Base-by-base conservation (phyloP, 1,139 yeast species). In the Casaregolazyma lundiana region DNA sequence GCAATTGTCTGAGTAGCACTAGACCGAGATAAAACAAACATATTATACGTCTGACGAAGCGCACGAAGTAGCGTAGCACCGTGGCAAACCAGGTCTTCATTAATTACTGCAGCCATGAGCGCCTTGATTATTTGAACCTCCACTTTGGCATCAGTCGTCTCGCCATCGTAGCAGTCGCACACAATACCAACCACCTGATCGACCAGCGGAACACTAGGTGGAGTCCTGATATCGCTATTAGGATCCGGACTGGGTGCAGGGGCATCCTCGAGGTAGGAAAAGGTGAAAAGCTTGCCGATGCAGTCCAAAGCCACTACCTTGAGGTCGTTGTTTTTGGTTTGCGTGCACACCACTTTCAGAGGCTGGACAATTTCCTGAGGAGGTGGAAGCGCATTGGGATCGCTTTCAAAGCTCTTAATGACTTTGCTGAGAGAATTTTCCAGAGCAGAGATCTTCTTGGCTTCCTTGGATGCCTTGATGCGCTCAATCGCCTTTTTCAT, bases 81-180 rank as follows among this genome's bases (percentile, higher is more conserved):
- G 61, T 94, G 98, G 43, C 92, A 88, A 18, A 95, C 84, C 67
- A 88, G 77, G 40, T 83, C 78, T 48, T 81, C 88, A 51, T 81
- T 83, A 38, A 90, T 71, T 15, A 90, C 84, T 49, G 95, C 90
- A 52, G 92, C 89, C 67, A 92, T 83, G 47, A 94, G 73, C 0
- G 97, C 97, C 59, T 95, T 80, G 29, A 90, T 85, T 15, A 92
- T 92, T 66, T 94, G 98, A 46, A 92, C 69, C 68, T 94, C 98
- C 36, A 94, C 81, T 52, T 78, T 82, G 13, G 86, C 82, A 61
- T 90, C 96, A 0, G 97, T 88, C 1, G 89, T 88, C 63, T 90
- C 97, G 21, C 95, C 95, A 51, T 84, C 88, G 64, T 87, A 90
- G 55, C 95, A 86, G 17, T 84, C 81, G 35, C 95, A 79, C 24